Base-by-base conservation (phyloP, 257 asterid genomes). In the Rauvolfia tetraphylla region DNA sequence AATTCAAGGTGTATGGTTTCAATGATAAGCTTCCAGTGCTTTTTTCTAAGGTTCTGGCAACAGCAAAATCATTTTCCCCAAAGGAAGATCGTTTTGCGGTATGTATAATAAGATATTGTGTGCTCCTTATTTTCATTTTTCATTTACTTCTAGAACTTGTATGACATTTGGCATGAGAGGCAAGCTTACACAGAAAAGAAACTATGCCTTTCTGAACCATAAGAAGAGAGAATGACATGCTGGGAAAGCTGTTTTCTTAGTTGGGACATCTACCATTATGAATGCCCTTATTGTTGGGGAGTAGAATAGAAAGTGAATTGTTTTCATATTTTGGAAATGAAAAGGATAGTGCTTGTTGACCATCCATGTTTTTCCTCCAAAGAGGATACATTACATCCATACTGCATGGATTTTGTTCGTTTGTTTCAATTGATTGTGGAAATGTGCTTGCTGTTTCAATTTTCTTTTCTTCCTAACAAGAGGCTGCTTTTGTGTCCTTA, bases 1-100 rank as follows among this genome's bases (percentile, higher is more conserved):
- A 95, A 88, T 88, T 95, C 44, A 95, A 89, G 90, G 90, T 95
- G 56, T 91, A 91, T 85, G 99, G 99, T 81, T 95, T 93, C 89
- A 95, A 90, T 71, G 98, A 93, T 82, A 95, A 93, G 89, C 97
- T 95, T 80, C 87, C 97, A 31, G 93, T 86, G 77, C 98, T 95
- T 79, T 84, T 95, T 78, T 81, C 90, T 42, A 93, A 91, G 87
- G 83, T 93, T 83, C 86, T 95, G 88, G 86, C 86, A 73, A 73
- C 86, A 69, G 90, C 92, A 17, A 89, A 86, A 84, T 85, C 97
- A 57, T 93, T 91, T 84, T 74, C 42, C 46, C 98, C 99, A 5
- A 90, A 82, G 83, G 97, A 90, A 65, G 99, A 95, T 76, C 97
- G 99, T 78, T 93, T 95, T 87, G 83, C 36, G 96, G 99, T 95